Evolutionary conservation across 176 grass and related monocot genomes (phyloP), one percentile per base, ranked within the genome.

Genomic region (Phragmites australis): DNA sequence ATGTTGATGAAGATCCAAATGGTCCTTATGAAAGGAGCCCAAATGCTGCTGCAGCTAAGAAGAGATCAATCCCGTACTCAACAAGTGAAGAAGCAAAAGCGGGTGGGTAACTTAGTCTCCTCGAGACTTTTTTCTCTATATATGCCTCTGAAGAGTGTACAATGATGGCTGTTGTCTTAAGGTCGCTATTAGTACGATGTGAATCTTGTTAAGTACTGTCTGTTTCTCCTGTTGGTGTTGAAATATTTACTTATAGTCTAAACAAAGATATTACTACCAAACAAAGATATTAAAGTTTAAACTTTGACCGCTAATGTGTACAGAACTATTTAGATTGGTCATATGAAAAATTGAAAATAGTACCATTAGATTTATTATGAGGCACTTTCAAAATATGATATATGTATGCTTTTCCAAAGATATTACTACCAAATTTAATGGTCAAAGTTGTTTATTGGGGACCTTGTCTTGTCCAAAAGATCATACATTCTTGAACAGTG

Each of bases 31-130:
- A 93, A 81, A 93, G 76, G 72, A 93, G 90, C 72, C 78, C 90
- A 72, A 90, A 91, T 84, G 72, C 65, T 75, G 83, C 88, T 76
- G 76, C 80, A 77, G 25, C 67, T 77, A 97, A 81, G 83, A 97
- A 87, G 83, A 79, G 88, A 88, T 63, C 87, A 30, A 75, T 89
- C 75, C 51, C 23, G 7, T 84, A 84, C 84, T 90, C 88, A 82
- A 81, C 87, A 41, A 87, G 86, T 82, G 85, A 97, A 67, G 88
- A 93, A 47, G 83, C 60, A 58, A 91, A 97, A 97, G 65, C 75
- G 21, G 90, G 93, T 93, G 68, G 23, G 82, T 89, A 57, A 19
- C 40, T 64, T 65, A 54, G 73, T 76, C 73, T 66, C 70, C 5
- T 37, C 5, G 34, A 37, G 34, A 37, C 34, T 37, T 2, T 37